These are phyloP conservation scores for Fraxinus ornus DNA, from an alignment of 305 asterid genomes.

Conservation along the genomic window DNA sequence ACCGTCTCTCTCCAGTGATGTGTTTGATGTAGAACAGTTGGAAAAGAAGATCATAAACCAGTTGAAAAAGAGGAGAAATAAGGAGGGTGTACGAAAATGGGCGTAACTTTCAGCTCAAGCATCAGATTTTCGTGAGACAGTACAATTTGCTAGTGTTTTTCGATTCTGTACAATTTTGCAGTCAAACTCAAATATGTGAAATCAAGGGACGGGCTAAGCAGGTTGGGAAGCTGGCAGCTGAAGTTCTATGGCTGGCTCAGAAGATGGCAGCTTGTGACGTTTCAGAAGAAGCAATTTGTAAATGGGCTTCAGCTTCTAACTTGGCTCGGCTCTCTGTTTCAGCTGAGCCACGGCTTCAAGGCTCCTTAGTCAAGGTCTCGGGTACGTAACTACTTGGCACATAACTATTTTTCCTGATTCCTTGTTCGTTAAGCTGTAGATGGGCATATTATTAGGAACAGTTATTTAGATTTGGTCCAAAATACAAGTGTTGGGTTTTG, in stretches of 20 bases:
- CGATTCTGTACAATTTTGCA: background rate
- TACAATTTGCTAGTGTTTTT: background rate
- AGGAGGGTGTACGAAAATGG: background rate
- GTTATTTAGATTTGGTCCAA: background rate
- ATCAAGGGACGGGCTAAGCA: conserved; percentile 37
- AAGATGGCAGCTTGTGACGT: conserved; percentile 78
- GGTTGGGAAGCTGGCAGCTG: conserved; percentile 65
- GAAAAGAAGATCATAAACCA: background rate
- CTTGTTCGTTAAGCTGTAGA: background rate
- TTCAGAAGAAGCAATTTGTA: conserved; percentile 60
- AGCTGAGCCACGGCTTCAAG: conserved; percentile 79
- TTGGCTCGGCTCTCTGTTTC: conserved; percentile 69
- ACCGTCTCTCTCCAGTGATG: conserved; percentile 15
- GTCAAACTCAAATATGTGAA: conserved; percentile 25
- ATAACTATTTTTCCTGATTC: background rate
- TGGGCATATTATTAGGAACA: background rate
- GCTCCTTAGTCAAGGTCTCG: conserved; percentile 66
- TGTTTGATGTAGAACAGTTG: background rate
- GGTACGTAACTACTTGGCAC: conserved; percentile 33
- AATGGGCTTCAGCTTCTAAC: conserved; percentile 69
- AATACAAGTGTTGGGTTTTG: background rate
- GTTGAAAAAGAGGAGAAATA: background rate
- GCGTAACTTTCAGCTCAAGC: background rate
- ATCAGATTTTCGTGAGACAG: background rate
- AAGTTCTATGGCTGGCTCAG: conserved; percentile 77